Base-by-base conservation (phyloP, 225 moss, liverwort and hornwort genomes). In the Rhytidiadelphus loreus region DNA sequence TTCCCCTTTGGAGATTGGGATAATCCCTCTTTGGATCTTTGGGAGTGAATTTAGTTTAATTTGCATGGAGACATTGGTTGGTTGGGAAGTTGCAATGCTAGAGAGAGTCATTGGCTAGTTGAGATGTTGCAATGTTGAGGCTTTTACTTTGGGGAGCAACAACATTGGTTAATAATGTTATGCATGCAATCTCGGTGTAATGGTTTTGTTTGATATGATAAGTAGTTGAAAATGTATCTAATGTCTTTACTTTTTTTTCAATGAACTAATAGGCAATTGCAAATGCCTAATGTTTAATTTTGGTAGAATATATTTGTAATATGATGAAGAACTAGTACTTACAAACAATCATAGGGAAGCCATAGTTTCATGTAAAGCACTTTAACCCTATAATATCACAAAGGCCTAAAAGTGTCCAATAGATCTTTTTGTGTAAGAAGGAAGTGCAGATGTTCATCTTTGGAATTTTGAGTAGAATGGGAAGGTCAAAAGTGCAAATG, bases 401-500 rank as follows among this genome's bases (percentile, higher is more conserved):
- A 1, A 23, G 7, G 17, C 13, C 24, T n/a, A 12, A 23, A n/a
- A 68, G 23, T 39, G 17, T n/a, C 22, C 4, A n/a, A 68, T n/a
- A 1, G 25, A 41, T 41, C 16, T 28, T 28, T 43, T 2, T 16
- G 22, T 72, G 2, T 43, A 44, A 44, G 9, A 39, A 0, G 2
- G 2, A 23, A 13, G 0, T 41, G 2, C 1, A 41, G 0, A 43
- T 25, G 5, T 41, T 70, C 25, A 43, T 43, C 25, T 1, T 70
- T 41, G 8, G 0, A 25, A 69, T 13, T 24, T 24, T 69, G 4
- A 70, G 2, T 43, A 70, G 5, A 43, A 26, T 24, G 4, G 4
- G 5, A 13, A 24, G 25, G 69, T 24, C 0, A 4, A 1, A 23
- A 14, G 1, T 41, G 2, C 1, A 41, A 0, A 43, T 25, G 1